Evolutionary conservation across 140 eudicot genomes (phyloP), one percentile per base, ranked within the genome.

Genomic region (Stevia rebaudiana): DNA sequence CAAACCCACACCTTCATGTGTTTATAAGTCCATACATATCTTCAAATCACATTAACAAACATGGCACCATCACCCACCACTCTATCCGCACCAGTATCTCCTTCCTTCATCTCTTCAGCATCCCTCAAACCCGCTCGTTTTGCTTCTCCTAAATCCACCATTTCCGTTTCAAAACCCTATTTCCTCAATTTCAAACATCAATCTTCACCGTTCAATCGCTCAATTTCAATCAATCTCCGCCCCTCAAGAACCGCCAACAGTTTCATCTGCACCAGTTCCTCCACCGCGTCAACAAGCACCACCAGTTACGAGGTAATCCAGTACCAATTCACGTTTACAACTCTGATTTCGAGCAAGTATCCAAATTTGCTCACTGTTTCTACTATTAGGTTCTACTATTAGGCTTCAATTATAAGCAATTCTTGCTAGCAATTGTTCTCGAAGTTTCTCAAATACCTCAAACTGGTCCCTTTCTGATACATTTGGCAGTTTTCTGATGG

Each of bases 401-500:
- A 56, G 59, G 40, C 50, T 41, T 50, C 23, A 11, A 0, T 49
- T 36, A 23, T 49, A 12, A 33, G 36, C 16, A 4, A 35, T 18
- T 15, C 21, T 46, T 72, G 57, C 10, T 17, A 12, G 35, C 16
- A 12, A 3, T 47, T 47, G 54, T 17, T 51, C 35, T 25, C n/a
- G 16, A 52, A 4, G 37, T 25, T 23, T 8, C 13, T 11, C 8
- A 23, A 23, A 37, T 19, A 11, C 21, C 22, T 40, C 1, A 41
- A 25, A 61, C 22, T 57, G 71, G 54, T 82, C 33, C 24, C 72
- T 40, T 8, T 56, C 73, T 56, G 68, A 74, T 61, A 35, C 65
- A 75, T 61, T 75, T 68, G 79, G 79, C 98, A 92, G 97, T 92
- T 92, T 72, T 68, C 78, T 30, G 95, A 92, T 85, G 94, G 90